Conservation (phyloP, 2,329 filamentous ascomycete species). For the Pseudogymnoascus sp. region DNA sequence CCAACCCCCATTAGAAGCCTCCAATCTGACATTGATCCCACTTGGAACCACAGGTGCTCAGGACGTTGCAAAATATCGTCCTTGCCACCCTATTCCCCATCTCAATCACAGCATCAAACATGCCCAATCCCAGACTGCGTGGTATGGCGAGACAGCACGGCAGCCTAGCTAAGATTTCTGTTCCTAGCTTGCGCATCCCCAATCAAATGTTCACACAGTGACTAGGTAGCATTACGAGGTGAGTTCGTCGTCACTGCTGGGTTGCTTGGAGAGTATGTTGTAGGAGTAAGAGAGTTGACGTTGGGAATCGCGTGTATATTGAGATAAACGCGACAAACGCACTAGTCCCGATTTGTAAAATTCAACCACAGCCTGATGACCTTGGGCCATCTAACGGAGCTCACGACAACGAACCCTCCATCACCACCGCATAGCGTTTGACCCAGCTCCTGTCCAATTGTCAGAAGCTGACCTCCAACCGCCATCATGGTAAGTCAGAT, state of each 20-base stretch:
- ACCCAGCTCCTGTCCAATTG: not conserved
- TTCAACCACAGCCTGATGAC: constrained; percentile 3
- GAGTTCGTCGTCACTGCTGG: constrained; percentile 29
- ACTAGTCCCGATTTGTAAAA: constrained; percentile 10
- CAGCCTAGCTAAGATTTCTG: constrained; percentile 30
- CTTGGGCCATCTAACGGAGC: not conserved
- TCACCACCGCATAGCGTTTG: constrained; percentile 1
- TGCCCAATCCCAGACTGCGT: not conserved
- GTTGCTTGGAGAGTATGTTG: constrained; percentile 14
- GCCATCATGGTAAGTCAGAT: constrained; percentile 24
- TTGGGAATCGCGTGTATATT: constrained; percentile 11
- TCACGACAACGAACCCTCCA: not conserved
- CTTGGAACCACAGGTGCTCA: constrained; percentile 19
- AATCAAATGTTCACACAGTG: constrained; percentile 11
- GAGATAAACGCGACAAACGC: constrained; percentile 9
- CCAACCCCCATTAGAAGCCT: constrained; percentile 17
- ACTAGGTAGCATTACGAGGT: constrained; percentile 9
- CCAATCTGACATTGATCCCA: constrained; percentile 11
- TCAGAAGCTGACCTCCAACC: constrained; percentile 5
- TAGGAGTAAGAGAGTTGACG: constrained; percentile 9
- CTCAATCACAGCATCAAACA: not conserved
- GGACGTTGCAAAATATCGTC: constrained; percentile 26
- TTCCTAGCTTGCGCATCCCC: constrained; percentile 27
- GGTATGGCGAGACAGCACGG: not conserved
- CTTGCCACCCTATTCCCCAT: constrained; percentile 15